phyloP scores from a whole-genome alignment of 1,284 basidiomycete species.

The Moesziomyces sp. region DNA sequence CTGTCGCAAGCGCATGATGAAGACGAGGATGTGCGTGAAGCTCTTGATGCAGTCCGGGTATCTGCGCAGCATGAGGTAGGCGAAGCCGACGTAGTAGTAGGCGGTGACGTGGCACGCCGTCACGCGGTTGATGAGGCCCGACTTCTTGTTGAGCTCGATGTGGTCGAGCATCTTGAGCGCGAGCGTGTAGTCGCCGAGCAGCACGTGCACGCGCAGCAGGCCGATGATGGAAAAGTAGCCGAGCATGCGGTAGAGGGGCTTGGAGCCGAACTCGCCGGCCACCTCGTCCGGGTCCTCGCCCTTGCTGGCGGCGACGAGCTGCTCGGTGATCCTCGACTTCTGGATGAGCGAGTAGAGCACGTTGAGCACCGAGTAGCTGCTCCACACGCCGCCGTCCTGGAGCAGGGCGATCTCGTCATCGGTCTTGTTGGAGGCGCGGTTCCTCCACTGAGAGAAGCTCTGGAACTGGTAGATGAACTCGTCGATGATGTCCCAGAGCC shows the following conservation, averaged over 20 bases:
- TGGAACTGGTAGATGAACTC: conserved; percentile 99
- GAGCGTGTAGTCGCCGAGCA: conserved; percentile 93
- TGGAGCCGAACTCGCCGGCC: conserved; percentile 88
- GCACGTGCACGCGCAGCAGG: conserved; percentile 90
- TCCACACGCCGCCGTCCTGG: conserved; percentile 77
- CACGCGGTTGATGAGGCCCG: conserved; percentile 60
- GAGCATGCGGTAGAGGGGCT: conserved; percentile 92
- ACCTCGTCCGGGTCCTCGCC: conserved; percentile 82
- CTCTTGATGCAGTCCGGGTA: conserved; percentile 94
- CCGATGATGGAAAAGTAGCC: conserved; percentile 95
- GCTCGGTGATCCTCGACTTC: conserved; percentile 94
- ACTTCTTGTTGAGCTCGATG: conserved; percentile 74
- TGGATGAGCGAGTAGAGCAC: conserved; percentile 97
- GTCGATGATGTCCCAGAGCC: conserved; percentile 99
- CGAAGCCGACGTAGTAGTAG: conserved; percentile 95
- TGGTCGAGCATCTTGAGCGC: conserved; percentile 95
- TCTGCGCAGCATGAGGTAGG: conserved; percentile 92
- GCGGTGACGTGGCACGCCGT: conserved; percentile 78
- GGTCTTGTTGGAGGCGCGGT: conserved; percentile 83
- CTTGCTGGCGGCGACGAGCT: conserved; percentile 82
- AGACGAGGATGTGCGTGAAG: conserved; percentile 89
- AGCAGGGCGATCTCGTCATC: conserved; percentile 78
- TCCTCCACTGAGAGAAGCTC: conserved; percentile 83
- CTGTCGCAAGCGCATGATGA: conserved; percentile 71
- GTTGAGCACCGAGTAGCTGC: conserved; percentile 95